Evolutionary conservation across 2,329 filamentous ascomycete genomes (phyloP), one percentile per base, ranked within the genome.

Genomic region (Colletotrichum shisoi): DNA sequence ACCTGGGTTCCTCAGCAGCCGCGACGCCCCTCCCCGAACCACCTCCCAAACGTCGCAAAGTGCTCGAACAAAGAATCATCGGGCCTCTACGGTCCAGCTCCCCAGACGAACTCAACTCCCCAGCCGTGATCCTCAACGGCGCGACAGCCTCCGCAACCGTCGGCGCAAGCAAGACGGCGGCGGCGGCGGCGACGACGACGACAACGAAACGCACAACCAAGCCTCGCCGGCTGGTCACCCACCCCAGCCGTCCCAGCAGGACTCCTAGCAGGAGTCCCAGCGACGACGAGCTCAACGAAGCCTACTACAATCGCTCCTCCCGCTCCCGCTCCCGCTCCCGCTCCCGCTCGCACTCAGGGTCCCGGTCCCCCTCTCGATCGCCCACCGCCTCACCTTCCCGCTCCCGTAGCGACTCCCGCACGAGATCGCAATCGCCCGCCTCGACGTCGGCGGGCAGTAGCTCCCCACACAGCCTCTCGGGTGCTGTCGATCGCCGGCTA

Each of bases 11-110:
- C 34, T 51, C 44, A 40, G 63, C 71, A 54, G 62, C 69, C 57
- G 71, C 62, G 45, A 64, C 67, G 3, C 59, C 73, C 31, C 63
- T 69, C 24, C 65, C 72, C 13, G 77, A 73, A 39, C 78, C 79
- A 17, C 77, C 78, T 13, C 75, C 78, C 9, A 82, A 82, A 70
- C 76, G 80, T 39, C 79, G 80, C 66, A 78, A 77, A 72, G 74
- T 81, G 42, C 71, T 75, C 68, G 77, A 80, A 57, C 81, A 80
- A 62, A 80, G 77, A 70, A 73, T 75, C 57, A 76, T 74, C 57
- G 76, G 78, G 71, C 79, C 78, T 9, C 77, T 79, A 11, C 75
- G 76, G 42, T 81, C 82, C 72, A 79, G 78, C 66, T 82, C 80
- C 40, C 80, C 84, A 8, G 83, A 85, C 67, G 82, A 84, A 44